Percentiles rank a stretch among this genome's conserved stretches.
Evolutionary conservation across 2,329 filamentous ascomycete genomes (phyloP).

Genomic region (Pestalotiopsis sp.): DNA sequence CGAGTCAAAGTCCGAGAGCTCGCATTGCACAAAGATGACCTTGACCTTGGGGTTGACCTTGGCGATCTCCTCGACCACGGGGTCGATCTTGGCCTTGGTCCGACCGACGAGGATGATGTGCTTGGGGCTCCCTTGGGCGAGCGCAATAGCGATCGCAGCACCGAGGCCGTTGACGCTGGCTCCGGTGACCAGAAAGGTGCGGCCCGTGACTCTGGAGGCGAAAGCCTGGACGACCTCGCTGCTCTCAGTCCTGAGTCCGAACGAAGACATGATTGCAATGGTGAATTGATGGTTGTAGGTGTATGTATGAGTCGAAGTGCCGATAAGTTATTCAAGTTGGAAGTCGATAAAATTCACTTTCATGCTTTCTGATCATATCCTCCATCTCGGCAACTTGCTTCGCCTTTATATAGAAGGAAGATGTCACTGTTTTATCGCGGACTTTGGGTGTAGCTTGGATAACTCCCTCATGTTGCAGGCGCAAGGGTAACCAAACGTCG

Average conservation of each 20-base stretch:
- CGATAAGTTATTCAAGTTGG: background rate
- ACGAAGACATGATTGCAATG: conserved; percentile 16
- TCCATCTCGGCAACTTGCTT: background rate
- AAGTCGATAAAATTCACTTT: background rate
- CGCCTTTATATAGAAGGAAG: background rate
- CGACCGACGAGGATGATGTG: conserved; percentile 22
- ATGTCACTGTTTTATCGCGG: background rate
- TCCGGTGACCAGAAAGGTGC: conserved; percentile 25
- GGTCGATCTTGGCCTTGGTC: conserved; percentile 17
- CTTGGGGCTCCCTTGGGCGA: conserved; percentile 16
- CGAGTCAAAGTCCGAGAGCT: conserved; percentile 20
- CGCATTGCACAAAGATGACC: conserved; percentile 19
- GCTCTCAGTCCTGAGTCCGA: conserved; percentile 11
- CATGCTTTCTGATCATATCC: background rate
- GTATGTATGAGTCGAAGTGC: background rate
- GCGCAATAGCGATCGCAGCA: conserved; percentile 9
- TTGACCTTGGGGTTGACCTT: conserved; percentile 16
- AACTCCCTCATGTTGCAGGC: background rate
- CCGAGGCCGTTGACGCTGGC: conserved; percentile 18
- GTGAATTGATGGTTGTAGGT: background rate
- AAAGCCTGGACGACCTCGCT: conserved; percentile 18
- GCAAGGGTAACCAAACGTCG: background rate
- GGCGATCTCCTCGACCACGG: conserved; percentile 21
- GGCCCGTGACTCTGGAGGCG: conserved; percentile 18
- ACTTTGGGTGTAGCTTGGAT: background rate